These are phyloP conservation scores for Salvia rosmarinus DNA, from an alignment of 257 asterid species.

Conservation along the genomic window DNA sequence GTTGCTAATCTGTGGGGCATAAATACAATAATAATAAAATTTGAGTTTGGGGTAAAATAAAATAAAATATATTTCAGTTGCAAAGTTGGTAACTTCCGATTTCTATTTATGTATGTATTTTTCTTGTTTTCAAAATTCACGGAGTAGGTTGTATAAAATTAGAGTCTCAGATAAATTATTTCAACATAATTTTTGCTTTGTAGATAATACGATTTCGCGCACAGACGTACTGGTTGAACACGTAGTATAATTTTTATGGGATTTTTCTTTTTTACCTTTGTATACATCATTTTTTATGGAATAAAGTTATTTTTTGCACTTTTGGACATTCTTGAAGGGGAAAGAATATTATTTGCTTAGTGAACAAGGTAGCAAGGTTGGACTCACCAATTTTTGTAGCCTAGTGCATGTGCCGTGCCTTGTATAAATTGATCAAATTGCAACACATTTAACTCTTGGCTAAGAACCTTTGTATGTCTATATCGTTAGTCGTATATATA, in stretches of 20 bases:
- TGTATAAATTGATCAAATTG: not conserved
- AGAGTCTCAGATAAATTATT: not conserved
- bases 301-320: not conserved
- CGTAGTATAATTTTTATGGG: not conserved
- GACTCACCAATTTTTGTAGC: conserved; percentile 30
- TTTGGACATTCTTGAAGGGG: conserved; percentile 31
- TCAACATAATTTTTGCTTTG: not conserved
- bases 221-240: not conserved
- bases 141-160: too few relatives aligned
- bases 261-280: not conserved
- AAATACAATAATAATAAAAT: not conserved
- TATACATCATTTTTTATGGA: not conserved
- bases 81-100: conserved; percentile 2
- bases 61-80: conserved; percentile 24
- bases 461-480: too few relatives aligned
- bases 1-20: conserved; percentile 19
- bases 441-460: not conserved
- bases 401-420: conserved; percentile 16
- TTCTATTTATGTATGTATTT: not conserved
- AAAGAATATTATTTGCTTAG: conserved; percentile 43
- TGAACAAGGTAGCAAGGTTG: conserved; percentile 24
- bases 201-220: not conserved
- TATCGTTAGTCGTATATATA: too few relatives aligned
- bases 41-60: conserved; percentile 15
- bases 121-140: too few relatives aligned